Evolutionary conservation across 306 rosid species (phyloP).

Genomic region (Gastrolobium bilobum): DNA sequence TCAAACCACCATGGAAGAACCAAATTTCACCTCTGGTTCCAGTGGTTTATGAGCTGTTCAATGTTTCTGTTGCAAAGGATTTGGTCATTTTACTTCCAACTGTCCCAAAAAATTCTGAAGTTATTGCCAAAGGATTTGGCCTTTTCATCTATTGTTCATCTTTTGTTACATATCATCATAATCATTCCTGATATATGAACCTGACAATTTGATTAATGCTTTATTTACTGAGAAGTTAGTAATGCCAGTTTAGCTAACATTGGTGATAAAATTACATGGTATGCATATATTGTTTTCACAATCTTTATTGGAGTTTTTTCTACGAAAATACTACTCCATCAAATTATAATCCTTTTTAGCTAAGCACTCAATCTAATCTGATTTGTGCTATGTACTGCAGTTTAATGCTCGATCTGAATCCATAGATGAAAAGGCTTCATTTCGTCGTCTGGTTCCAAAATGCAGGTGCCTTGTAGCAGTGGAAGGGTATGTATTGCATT

Average conservation of each 20-base stretch:
- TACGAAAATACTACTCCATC: background rate
- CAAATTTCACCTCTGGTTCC: too few species aligned
- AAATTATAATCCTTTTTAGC: slow-evolving; percentile 9
- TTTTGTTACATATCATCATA: background rate
- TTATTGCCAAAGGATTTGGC: too few species aligned
- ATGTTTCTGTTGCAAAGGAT: too few species aligned
- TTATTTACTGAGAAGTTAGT: slow-evolving; percentile 1
- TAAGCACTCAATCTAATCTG: slow-evolving; percentile 35
- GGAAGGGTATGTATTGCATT: slow-evolving; percentile 69
- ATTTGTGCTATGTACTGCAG: slow-evolving; percentile 53
- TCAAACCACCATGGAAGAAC: too few species aligned
- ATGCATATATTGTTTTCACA: slow-evolving; percentile 11
- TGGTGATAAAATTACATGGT: background rate
- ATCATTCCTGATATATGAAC: slow-evolving; percentile 1
- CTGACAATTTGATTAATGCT: background rate
- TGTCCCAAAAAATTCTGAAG: too few species aligned
- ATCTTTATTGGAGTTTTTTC: slow-evolving; percentile 26
- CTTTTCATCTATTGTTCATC: background rate
- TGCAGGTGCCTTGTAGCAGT: slow-evolving; percentile 83
- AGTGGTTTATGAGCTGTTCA: too few species aligned
- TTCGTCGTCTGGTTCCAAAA: slow-evolving; percentile 81
- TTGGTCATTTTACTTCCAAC: too few species aligned
- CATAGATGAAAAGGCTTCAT: slow-evolving; percentile 76
- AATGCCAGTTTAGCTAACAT: slow-evolving; percentile 8
- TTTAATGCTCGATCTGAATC: slow-evolving; percentile 93